Evolutionary conservation across 768 basidiomycete species (phyloP).

Genomic region (Tubosaeta sp.): DNA sequence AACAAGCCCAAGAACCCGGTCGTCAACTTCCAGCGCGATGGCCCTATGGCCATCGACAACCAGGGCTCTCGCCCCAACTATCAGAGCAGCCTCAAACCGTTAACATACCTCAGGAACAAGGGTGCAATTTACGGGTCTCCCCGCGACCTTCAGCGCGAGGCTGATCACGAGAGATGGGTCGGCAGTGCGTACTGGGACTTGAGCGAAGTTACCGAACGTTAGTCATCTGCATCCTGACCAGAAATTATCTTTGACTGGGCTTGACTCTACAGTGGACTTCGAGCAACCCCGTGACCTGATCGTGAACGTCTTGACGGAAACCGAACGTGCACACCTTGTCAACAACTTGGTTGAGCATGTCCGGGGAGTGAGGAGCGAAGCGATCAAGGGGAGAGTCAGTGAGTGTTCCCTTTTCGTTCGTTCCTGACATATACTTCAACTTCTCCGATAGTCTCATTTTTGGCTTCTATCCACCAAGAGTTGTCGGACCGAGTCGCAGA

Average conservation of each 20-base stretch:
- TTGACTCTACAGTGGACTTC: slow-evolving; percentile 59
- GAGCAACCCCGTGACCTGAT: slow-evolving; percentile 65
- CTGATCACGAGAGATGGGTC: slow-evolving; percentile 70
- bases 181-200: slow-evolving; percentile 66
- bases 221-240: slow-evolving; percentile 26
- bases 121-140: slow-evolving; percentile 41
- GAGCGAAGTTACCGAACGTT: slow-evolving; percentile 76
- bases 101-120: slow-evolving; percentile 54
- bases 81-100: slow-evolving; percentile 69
- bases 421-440: neutral
- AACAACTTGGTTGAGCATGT: slow-evolving; percentile 65
- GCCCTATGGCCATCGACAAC: slow-evolving; percentile 59
- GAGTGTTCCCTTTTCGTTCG: slow-evolving; percentile 25
- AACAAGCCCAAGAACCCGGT: slow-evolving; percentile 73
- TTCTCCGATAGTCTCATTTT: slow-evolving; percentile 57
- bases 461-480: slow-evolving; percentile 71
- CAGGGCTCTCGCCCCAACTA: slow-evolving; percentile 89
- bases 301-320: neutral
- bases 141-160: slow-evolving; percentile 36
- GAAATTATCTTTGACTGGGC: neutral
- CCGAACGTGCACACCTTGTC: slow-evolving; percentile 47
- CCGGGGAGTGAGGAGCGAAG: slow-evolving; percentile 52
- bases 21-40: slow-evolving; percentile 93
- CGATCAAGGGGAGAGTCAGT: slow-evolving; percentile 65
- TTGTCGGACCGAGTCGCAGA: slow-evolving; percentile 77